A percentile compares a stretch with the other conserved stretches of the same genome.
Conservation (phyloP, 495 filamentous ascomycete genomes). For the Diplogelasinospora grovesii region DNA sequence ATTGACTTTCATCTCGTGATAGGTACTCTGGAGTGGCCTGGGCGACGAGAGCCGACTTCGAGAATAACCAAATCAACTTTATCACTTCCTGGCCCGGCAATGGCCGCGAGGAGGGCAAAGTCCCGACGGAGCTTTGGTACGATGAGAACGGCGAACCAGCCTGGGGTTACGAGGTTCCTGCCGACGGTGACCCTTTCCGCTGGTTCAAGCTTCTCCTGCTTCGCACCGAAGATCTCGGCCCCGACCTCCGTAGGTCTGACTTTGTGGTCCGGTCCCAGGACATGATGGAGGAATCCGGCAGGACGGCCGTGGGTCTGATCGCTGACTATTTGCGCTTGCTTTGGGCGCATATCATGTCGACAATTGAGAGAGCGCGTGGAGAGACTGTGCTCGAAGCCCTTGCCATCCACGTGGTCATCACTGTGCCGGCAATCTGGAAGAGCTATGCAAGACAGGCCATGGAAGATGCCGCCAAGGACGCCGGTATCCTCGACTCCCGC, state of each 20-base stretch:
- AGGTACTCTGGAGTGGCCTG: slow-evolving; percentile 3
- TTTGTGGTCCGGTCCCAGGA: slow-evolving; percentile 8
- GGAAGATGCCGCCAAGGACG: slow-evolving; percentile 6
- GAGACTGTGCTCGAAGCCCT: not conserved
- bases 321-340: slow-evolving; percentile 17
- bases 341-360: slow-evolving; percentile 13
- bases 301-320: slow-evolving; percentile 11
- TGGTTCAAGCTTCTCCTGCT: slow-evolving; percentile 30
- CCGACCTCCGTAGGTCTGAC: slow-evolving; percentile 3
- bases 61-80: not conserved
- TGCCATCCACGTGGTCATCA: slow-evolving; percentile 18
- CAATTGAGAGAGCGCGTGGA: slow-evolving; percentile 8
- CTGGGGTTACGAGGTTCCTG: slow-evolving; percentile 19
- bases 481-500: slow-evolving; percentile 14
- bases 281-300: slow-evolving; percentile 7
- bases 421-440: slow-evolving; percentile 23
- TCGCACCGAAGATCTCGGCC: slow-evolving; percentile 15
- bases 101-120: slow-evolving; percentile 4
- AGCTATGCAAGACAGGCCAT: slow-evolving; percentile 12
- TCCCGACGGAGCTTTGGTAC: slow-evolving; percentile 10
- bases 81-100: slow-evolving; percentile 4
- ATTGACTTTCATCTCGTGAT: too few relatives aligned
- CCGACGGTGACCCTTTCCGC: slow-evolving; percentile 7
- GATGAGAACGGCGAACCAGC: not conserved
- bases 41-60: not conserved